Base-by-base conservation (phyloP, 352 stramenopile species). In the Pythium graminicola region DNA sequence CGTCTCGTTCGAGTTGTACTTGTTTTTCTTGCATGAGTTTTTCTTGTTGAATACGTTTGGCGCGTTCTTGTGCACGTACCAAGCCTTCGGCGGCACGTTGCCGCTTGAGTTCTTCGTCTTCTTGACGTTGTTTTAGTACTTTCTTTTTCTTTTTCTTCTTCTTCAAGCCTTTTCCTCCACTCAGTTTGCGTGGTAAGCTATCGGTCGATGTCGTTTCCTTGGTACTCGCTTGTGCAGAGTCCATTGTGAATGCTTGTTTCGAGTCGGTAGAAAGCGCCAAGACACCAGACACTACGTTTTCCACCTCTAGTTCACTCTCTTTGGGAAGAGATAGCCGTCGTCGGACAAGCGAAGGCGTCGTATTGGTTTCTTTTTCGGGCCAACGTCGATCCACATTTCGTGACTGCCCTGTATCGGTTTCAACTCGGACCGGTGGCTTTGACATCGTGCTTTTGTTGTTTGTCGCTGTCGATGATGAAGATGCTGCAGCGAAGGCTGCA, bases 311-410 rank as follows among this genome's bases (percentile, higher is more conserved):
- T 10, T 2, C 35, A 57, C 57, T 29, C 24, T 50, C 16, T 32
- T 32, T 50, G 11, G 50, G 40, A 14, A 64, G 26, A 0, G 61
- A 66, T 1, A 73, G 28, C 8, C 60, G 62, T 24, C 55, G 50
- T 10, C 68, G 55, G 7, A 61, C 10, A 4, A 76, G 28, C 2
- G 67, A 69, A 14, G 56, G 60, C n/a, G 27, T 16, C 22, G 43
- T 27, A 9, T 50, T 8, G 10, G 26, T 8, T 24, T 11, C 42
- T 24, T 24, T 49, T 2, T 33, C 42, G 10, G 2, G 9, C 26
- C 7, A 6, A n/a, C 4, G 6, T 2, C 22, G 41, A 47, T 16
- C 1, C 24, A 14, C 43, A 19, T 1, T 13, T 2, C 41, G 44
- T 7, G 28, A 17, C 28, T 50, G 38, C 7, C 35, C 20, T 4